phyloP scores from a whole-genome alignment of 1,284 basidiomycete species.

The Xerocomus minutiporus region DNA sequence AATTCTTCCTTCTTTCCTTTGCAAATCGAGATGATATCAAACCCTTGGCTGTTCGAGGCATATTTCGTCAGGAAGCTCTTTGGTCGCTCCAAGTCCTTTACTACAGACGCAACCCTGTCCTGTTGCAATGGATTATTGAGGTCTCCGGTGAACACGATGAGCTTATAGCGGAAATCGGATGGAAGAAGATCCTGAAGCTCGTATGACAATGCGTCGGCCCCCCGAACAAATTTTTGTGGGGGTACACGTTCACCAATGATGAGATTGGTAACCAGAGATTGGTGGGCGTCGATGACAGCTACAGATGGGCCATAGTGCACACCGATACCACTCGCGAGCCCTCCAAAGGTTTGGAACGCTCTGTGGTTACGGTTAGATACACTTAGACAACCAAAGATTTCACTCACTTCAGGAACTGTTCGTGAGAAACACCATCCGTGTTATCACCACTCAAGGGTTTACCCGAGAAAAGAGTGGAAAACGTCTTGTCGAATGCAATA shows the following conservation, averaged over 20 bases:
- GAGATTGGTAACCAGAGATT: conserved; percentile 44
- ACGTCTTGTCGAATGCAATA: conserved; percentile 49
- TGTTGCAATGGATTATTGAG: conserved; percentile 38
- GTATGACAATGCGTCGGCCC: conserved; percentile 56
- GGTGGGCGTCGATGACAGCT: conserved; percentile 42
- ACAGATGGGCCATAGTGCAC: conserved; percentile 56
- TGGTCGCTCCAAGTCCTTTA: conserved; percentile 39
- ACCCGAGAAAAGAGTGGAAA: conserved; percentile 46
- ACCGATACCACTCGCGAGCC: conserved; percentile 61
- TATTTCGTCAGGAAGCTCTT: conserved; percentile 40
- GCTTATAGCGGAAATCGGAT: conserved; percentile 67
- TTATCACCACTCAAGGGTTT: conserved; percentile 34
- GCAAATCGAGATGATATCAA: conserved; percentile 55
- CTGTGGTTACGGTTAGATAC: conserved; percentile 42
- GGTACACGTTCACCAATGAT: conserved; percentile 58
- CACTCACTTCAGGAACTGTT: conserved; percentile 38
- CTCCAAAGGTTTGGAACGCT: conserved; percentile 47
- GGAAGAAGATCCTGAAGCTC: conserved; percentile 69
- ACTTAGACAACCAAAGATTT: conserved; percentile 36
- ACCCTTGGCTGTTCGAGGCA: conserved; percentile 26
- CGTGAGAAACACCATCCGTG: conserved; percentile 41
- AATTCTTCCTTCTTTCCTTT: conserved; percentile 45
- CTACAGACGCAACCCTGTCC: conserved; percentile 40
- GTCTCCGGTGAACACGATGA: conserved; percentile 69
- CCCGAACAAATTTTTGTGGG: conserved; percentile 59